Evolutionary conservation across 345 rosid species (phyloP).

Genomic region (Draba incana): DNA sequence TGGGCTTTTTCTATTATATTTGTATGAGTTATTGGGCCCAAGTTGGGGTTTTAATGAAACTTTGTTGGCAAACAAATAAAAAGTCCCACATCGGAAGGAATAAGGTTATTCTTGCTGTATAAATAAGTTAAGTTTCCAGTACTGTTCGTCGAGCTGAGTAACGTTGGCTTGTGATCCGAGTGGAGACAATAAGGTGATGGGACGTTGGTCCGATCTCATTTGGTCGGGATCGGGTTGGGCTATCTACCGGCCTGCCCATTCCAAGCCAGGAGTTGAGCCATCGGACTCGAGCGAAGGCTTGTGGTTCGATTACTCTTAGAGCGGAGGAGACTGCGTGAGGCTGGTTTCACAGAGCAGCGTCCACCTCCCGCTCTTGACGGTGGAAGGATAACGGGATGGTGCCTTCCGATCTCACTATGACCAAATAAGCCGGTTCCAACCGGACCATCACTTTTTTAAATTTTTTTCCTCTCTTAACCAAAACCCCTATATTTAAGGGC

Average conservation of each 20-base stretch:
- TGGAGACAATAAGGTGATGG: background rate
- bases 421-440: background rate
- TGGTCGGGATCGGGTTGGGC: constrained; percentile 6
- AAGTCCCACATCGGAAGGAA: background rate
- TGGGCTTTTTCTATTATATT: no score
- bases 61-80: no score
- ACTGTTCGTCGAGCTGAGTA: background rate
- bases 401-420: constrained; percentile 12
- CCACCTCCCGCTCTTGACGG: constrained; percentile 34
- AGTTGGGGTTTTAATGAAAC: no score
- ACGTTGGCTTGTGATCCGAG: constrained; percentile 2
- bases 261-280: constrained; percentile 39
- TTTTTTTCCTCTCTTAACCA: background rate
- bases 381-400: constrained; percentile 48
- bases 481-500: no score
- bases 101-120: background rate
- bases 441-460: background rate
- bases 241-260: constrained; percentile 27
- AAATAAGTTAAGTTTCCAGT: background rate
- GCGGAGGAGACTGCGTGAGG: constrained; percentile 27
- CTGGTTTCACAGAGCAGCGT: constrained; percentile 48
- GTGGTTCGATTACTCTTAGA: background rate
- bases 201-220: background rate
- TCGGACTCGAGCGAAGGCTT: background rate
- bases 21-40: no score